These are phyloP conservation scores for Fusarium annulatum DNA, from an alignment of 2,329 filamentous ascomycete species.

Conservation along the genomic window DNA sequence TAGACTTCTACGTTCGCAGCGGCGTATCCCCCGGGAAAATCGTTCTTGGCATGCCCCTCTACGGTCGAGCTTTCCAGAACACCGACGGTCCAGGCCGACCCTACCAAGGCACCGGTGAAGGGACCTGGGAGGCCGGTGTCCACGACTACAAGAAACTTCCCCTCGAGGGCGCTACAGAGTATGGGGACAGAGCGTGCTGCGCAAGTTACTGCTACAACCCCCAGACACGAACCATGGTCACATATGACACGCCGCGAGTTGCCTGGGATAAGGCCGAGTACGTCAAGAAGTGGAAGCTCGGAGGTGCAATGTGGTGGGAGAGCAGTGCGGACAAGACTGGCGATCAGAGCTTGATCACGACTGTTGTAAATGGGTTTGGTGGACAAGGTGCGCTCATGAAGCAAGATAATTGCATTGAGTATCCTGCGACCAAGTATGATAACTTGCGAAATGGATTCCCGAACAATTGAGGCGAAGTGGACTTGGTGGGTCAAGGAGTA, in stretches of 20 bases:
- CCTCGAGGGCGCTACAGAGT: constrained; percentile 71
- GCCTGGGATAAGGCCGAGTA: constrained; percentile 77
- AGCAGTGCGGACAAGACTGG: constrained; percentile 79
- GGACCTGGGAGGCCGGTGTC: constrained; percentile 85
- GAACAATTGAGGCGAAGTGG: constrained; percentile 49
- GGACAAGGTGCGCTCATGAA: constrained; percentile 62
- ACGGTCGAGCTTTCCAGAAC: constrained; percentile 84
- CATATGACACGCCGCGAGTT: constrained; percentile 79
- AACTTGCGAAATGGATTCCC: constrained; percentile 72
- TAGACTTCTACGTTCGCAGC: constrained; percentile 74
- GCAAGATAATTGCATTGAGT: constrained; percentile 69
- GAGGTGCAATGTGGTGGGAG: constrained; percentile 99
- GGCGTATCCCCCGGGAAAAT: constrained; percentile 78
- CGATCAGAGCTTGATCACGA: constrained; percentile 74
- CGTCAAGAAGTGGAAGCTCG: constrained; percentile 73
- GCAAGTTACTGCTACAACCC: constrained; percentile 84
- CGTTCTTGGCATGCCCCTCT: constrained; percentile 91
- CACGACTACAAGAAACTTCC: constrained; percentile 92
- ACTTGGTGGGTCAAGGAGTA: not conserved
- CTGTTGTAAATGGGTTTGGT: constrained; percentile 69
- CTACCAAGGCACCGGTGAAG: constrained; percentile 79
- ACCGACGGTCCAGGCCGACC: constrained; percentile 79
- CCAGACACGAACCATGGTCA: constrained; percentile 73
- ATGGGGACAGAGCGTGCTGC: constrained; percentile 69
- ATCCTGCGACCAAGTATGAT: constrained; percentile 76